These are phyloP conservation scores for Penicillium brasilianum DNA, from an alignment of 2,329 filamentous ascomycete species.

Conservation along the genomic window DNA sequence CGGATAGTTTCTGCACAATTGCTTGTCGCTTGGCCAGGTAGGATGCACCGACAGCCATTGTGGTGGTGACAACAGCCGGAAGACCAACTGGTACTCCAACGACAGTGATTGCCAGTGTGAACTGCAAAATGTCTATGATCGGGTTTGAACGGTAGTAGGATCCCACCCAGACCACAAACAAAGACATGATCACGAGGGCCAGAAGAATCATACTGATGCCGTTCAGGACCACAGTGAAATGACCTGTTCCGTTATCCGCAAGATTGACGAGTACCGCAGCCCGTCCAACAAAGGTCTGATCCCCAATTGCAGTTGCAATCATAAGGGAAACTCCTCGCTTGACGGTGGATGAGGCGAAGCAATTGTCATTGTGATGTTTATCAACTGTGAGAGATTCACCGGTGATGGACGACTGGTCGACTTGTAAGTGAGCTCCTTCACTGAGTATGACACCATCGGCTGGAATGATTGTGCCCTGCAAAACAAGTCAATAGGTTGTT, in stretches of 20 bases:
- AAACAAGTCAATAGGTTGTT: slow-evolving; percentile 8
- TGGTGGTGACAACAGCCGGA: slow-evolving; percentile 89
- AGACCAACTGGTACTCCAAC: slow-evolving; percentile 93
- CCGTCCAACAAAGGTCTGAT: slow-evolving; percentile 88
- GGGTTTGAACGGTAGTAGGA: slow-evolving; percentile 85
- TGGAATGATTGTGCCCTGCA: slow-evolving; percentile 80
- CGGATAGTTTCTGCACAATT: slow-evolving; percentile 89
- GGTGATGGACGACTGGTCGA: slow-evolving; percentile 90
- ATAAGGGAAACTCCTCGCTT: slow-evolving; percentile 89
- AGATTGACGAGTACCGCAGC: slow-evolving; percentile 83
- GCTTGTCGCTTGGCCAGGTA: slow-evolving; percentile 92
- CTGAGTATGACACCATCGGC: slow-evolving; percentile 87
- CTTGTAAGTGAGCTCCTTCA: slow-evolving; percentile 82
- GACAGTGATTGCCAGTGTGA: slow-evolving; percentile 87
- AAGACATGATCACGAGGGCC: slow-evolving; percentile 78
- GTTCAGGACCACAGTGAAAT: slow-evolving; percentile 91
- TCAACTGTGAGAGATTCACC: slow-evolving; percentile 91
- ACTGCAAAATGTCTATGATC: slow-evolving; percentile 79
- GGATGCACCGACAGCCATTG: slow-evolving; percentile 90
- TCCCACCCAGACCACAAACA: slow-evolving; percentile 82
- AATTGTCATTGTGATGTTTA: slow-evolving; percentile 80
- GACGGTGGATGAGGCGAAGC: slow-evolving; percentile 84
- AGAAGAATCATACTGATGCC: slow-evolving; percentile 82
- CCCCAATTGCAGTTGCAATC: slow-evolving; percentile 81
- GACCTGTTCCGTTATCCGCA: slow-evolving; percentile 74